phyloP scores from a whole-genome alignment of 164 flowering plant genomes.

The Liriodendron chinense region DNA sequence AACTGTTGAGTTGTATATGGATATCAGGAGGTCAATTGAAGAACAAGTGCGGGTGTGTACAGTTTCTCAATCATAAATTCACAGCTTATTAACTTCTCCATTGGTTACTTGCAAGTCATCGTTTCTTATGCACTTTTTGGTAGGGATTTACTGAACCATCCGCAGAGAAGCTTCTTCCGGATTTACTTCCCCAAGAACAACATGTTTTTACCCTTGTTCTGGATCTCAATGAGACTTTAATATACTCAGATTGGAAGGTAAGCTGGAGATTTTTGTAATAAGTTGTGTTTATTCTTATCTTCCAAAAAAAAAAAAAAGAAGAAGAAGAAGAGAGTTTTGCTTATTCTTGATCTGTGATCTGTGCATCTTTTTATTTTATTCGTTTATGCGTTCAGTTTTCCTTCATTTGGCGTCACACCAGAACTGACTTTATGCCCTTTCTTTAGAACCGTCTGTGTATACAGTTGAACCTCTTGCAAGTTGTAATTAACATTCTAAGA shows the following conservation, averaged over 20 bases:
- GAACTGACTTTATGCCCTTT: too few relatives aligned
- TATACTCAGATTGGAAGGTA: conserved; percentile 94
- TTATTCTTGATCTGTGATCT: too few relatives aligned
- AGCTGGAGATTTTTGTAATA: not conserved
- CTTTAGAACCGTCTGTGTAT: too few relatives aligned
- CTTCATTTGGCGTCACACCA: too few relatives aligned
- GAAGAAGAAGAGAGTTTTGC: too few relatives aligned
- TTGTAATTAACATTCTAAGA: too few relatives aligned
- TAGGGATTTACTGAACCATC: conserved; percentile 88
- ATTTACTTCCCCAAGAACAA: conserved; percentile 79
- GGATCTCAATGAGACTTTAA: conserved; percentile 84
- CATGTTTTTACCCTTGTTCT: conserved; percentile 87
- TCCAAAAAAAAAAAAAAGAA: not conserved
- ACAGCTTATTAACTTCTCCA: not conserved
- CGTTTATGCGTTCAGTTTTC: too few relatives aligned
- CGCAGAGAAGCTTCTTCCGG: conserved; percentile 95
- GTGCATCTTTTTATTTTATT: too few relatives aligned
- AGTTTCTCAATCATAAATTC: not conserved
- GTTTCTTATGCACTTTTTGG: not conserved
- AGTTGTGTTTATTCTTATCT: not conserved
- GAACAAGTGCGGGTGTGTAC: conserved; percentile 71
- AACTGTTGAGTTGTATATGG: conserved; percentile 63
- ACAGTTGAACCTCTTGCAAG: too few relatives aligned
- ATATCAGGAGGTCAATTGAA: conserved; percentile 63
- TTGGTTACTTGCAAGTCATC: not conserved